Percentiles rank a stretch among this genome's conserved stretches.
These are phyloP conservation scores for Tillandsia fasciculata DNA, from an alignment of 176 grass and related monocot species.

Conservation along the genomic window DNA sequence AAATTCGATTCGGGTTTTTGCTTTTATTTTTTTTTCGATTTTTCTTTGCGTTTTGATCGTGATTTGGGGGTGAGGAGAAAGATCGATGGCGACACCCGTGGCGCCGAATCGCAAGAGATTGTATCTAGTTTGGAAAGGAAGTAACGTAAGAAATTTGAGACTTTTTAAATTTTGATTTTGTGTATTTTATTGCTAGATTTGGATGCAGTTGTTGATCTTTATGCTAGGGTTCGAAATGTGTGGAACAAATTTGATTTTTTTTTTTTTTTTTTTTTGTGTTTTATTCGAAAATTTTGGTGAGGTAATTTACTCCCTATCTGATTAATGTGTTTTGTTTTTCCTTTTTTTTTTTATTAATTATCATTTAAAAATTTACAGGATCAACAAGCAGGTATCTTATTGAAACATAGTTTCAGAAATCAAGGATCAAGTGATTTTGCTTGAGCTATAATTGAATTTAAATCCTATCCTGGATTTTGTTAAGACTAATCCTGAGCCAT, in stretches of 20 bases:
- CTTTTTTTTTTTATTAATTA: too few species aligned
- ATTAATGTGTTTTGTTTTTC: too few species aligned
- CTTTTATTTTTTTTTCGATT: neutral
- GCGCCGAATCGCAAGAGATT: slow-evolving; percentile 39
- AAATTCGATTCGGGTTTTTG: slow-evolving; percentile 6
- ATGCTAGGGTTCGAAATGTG: neutral
- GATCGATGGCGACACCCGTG: neutral
- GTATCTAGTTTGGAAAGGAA: slow-evolving; percentile 89
- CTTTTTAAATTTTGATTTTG: slow-evolving; percentile 5
- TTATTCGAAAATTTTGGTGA: too few species aligned
- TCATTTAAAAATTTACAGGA: too few species aligned
- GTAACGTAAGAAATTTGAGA: slow-evolving; percentile 41
- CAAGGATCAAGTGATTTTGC: neutral
- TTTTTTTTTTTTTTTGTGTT: too few species aligned
- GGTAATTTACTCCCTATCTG: too few species aligned
- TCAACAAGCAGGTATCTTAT: too few species aligned
- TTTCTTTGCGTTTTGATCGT: slow-evolving; percentile 19
- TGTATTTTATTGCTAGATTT: neutral
- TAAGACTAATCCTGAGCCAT: neutral
- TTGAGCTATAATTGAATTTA: neutral
- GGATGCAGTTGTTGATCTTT: neutral
- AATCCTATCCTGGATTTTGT: neutral
- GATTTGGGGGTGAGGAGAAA: neutral
- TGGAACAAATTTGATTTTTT: too few species aligned
- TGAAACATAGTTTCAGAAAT: neutral